Conservation (phyloP, 306 rosid species). For the Castanopsis chinensis region DNA sequence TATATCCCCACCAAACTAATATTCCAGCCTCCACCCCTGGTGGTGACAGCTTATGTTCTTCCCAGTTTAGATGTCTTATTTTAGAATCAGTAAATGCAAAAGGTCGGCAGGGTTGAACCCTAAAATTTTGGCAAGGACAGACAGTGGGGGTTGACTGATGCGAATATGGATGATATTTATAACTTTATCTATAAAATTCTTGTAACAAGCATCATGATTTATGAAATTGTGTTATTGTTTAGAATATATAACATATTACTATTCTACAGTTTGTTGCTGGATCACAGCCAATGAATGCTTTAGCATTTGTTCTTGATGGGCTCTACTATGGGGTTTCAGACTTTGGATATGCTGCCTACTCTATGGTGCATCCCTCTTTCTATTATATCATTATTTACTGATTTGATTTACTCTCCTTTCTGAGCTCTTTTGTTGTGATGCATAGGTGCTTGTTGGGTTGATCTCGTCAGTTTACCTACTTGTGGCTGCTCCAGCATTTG, state of each 20-base stretch:
- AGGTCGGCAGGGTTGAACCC: neutral
- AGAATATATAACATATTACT: constrained; percentile 25
- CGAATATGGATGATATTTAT: neutral
- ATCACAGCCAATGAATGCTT: constrained; percentile 89
- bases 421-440: constrained; percentile 22
- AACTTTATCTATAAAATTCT: neutral
- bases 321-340: constrained; percentile 95
- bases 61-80: neutral
- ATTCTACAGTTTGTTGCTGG: constrained; percentile 82
- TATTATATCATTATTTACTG: constrained; percentile 5
- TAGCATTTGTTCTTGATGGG: constrained; percentile 94
- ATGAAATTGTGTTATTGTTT: neutral
- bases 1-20: too few species aligned
- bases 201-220: neutral
- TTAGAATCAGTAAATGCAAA: neutral
- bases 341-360: constrained; percentile 87
- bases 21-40: too few species aligned
- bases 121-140: neutral
- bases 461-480: constrained; percentile 65
- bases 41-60: neutral
- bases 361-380: constrained; percentile 57
- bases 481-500: constrained; percentile 63
- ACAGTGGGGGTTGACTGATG: neutral
- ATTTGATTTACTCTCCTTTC: constrained; percentile 4
- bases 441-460: constrained; percentile 61